Evolutionary conservation across 306 rosid genomes (phyloP).

Genomic region (Benincasa hispida): DNA sequence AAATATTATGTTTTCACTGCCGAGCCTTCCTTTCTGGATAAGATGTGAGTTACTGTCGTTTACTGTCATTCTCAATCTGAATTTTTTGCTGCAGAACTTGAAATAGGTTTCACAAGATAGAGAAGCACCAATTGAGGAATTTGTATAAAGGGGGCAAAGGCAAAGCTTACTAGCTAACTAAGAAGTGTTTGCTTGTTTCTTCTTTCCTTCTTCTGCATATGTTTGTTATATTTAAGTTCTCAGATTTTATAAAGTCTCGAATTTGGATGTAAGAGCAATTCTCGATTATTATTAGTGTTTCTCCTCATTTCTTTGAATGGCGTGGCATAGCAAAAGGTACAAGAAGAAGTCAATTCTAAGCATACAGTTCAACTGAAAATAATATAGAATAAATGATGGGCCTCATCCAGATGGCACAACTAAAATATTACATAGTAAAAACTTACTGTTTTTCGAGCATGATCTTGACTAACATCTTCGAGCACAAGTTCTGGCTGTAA

Average conservation of each 20-base stretch:
- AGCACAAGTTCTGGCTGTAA: constrained; percentile 85
- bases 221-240: not conserved
- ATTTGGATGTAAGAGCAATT: not conserved
- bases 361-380: not conserved
- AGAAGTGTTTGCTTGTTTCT: not conserved
- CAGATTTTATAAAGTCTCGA: not conserved
- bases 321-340: not conserved
- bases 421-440: not conserved
- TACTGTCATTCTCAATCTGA: not conserved
- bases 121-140: not conserved
- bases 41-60: not conserved
- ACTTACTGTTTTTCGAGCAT: constrained; percentile 91
- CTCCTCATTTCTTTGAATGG: not conserved
- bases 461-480: constrained; percentile 97
- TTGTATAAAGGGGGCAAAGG: not conserved
- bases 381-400: not conserved
- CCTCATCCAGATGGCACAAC: not conserved
- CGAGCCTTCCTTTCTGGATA: not conserved
- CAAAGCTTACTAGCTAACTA: not conserved
- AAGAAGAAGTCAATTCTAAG: not conserved
- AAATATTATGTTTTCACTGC: not conserved
- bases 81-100: not conserved
- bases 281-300: not conserved
- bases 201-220: not conserved
- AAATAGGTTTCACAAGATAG: not conserved